Base-by-base conservation (phyloP, 2,329 filamentous ascomycete genomes). In the Stachybotrys chlorohalonatus region DNA sequence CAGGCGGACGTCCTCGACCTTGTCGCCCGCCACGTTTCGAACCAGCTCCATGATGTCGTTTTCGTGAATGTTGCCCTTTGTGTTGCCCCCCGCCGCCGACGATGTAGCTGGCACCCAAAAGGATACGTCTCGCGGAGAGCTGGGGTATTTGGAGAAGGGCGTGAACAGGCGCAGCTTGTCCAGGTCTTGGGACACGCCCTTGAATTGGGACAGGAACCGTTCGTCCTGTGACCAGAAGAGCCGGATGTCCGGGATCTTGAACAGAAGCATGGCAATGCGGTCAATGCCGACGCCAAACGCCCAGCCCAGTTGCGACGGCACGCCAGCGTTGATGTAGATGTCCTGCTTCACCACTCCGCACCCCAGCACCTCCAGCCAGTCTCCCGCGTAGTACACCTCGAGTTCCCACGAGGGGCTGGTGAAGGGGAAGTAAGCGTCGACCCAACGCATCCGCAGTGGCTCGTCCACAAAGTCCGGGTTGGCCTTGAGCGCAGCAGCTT, bases 41-140 rank as follows among this genome's bases (percentile, higher is more conserved):
- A 96, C 89, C 55, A 96, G 81, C 72, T 97, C 94, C 93, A 97
- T 97, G 52, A 97, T 78, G 70, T 99, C 94, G 72, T 97, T 97
- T 69, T 95, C 92, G 69, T 97, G 93, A 67, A 96, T 90, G 62
- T 66, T 55, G 62, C 69, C 63, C 70, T 75, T 55, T 64, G 70
- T 64, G 53, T 73, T 77, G 31, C 78, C 79, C 11, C 74, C 78
- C 3, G 72, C 78, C 24, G 75, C 70, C 2, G 76, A 73, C 39
- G 39, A 45, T n/a, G 46, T 11, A n/a, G 46, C 4, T 6, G 57
- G 64, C 54, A 97, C 74, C 94, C 94, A 99, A 71, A 99, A 99
- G 0, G 92, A 89, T 11, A 97, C 87, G 68, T 99, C 94, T 72
- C 93, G 93, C 67, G 87, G 87, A 69, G 90, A 95, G 24, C 86